Evolutionary conservation across 805 yeast species (phyloP), one percentile per base, ranked within the genome.

Genomic region (Spathaspora sp.): DNA sequence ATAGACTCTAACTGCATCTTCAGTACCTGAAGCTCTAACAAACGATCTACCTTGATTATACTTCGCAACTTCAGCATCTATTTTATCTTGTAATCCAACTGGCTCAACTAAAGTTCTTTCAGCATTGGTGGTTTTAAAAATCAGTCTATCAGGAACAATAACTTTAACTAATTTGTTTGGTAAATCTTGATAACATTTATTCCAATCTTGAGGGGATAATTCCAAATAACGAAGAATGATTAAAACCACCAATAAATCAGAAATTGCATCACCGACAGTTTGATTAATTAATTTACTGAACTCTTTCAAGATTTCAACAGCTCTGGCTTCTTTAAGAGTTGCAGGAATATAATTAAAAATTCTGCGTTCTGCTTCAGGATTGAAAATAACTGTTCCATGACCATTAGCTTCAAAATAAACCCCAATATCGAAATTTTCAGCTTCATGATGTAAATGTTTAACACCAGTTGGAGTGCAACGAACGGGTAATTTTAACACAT

Each of bases 351-450:
- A 67, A 19, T 49, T 57, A 49, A 69, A 70, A 35, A 75, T 68
- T 9, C 60, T 60, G 2, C 60, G 60, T 52, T 81, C 74, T 5
- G 73, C 72, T 16, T 70, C 68, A 0, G 81, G 77, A 4, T 89
- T 82, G 65, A 94, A 94, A 18, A 90, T 75, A 6, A 93, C 96
- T 0, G 99, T 94, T 12, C 99, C 99, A 65, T 94, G 99, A n/a
- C 99, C 99, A 65, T 94, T 94, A 49, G 99, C 99, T 73, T 94
- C 99, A 61, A 94, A 94, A 70, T 94, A 94, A 14, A 94, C 85
- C 23, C 99, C 99, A 55, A 93, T 79, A 62, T 91, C 98, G 63
- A 81, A 94, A 43, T 82, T 78, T 53, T 79, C 82, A 1, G 96
- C 94, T 48, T 91, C 96, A 63, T 93, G 97, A 66, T 94, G 99